These are phyloP conservation scores for Iris pallida DNA, from an alignment of 116 monocot genomes.

Conservation along the genomic window DNA sequence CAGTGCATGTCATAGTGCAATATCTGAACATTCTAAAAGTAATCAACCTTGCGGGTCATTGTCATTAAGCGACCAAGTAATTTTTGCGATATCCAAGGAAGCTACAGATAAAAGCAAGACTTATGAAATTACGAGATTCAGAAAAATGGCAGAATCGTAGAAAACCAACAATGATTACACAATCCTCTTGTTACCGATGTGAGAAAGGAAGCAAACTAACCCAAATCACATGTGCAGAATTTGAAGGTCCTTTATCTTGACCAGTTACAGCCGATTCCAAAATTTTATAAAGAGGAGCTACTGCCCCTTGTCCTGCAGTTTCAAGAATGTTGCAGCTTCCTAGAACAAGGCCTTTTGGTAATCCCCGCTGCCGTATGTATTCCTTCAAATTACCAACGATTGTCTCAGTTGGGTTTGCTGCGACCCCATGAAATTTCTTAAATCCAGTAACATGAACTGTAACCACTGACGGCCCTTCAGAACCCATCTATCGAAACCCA, in stretches of 20 bases:
- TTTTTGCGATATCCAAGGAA: no score
- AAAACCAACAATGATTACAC: no score
- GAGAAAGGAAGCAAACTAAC: conserved; percentile 31
- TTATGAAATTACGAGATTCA: no score
- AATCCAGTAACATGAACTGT: conserved; percentile 90
- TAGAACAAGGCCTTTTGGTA: conserved; percentile 76
- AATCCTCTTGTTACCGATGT: background rate
- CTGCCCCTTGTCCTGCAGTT: conserved; percentile 79
- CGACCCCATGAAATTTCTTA: conserved; percentile 88
- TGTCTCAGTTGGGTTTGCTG: conserved; percentile 88
- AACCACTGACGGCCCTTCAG: conserved; percentile 72
- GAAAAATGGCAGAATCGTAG: no score
- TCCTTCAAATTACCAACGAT: conserved; percentile 71
- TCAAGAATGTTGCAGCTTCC: conserved; percentile 83
- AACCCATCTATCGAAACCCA: conserved; percentile 52
- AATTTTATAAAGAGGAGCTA: conserved; percentile 47
- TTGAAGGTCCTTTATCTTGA: conserved; percentile 25
- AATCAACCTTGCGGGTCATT: no score
- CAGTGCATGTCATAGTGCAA: no score
- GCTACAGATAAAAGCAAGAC: no score
- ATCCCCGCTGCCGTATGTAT: conserved; percentile 63
- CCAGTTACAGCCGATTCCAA: conserved; percentile 51
- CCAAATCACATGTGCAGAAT: conserved; percentile 50
- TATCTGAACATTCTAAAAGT: no score
- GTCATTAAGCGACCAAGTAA: no score